Percentiles rank a stretch among this genome's conserved stretches.
These are phyloP conservation scores for Trifolium fragiferum DNA, from an alignment of 306 rosid genomes.

Conservation along the genomic window DNA sequence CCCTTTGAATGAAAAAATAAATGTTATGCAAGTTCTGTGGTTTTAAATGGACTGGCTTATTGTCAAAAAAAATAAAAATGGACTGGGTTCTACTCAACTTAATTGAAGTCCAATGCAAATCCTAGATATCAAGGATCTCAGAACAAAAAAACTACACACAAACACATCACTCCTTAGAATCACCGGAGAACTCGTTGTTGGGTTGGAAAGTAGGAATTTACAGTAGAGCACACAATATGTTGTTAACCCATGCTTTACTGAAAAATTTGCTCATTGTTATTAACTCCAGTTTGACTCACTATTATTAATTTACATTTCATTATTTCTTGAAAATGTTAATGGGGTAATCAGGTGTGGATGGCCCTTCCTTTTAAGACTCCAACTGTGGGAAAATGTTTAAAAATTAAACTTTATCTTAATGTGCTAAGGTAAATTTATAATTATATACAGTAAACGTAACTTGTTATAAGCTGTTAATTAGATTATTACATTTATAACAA, in stretches of 20 bases:
- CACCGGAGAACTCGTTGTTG: background rate
- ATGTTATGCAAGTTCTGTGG: too few species aligned
- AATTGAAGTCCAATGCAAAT: too few species aligned
- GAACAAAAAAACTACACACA: too few species aligned
- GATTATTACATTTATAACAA: conserved; percentile 28
- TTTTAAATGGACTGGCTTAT: too few species aligned
- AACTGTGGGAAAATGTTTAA: background rate
- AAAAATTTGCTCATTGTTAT: background rate
- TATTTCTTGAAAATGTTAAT: background rate
- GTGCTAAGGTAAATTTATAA: background rate
- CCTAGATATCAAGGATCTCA: too few species aligned
- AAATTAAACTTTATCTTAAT: background rate
- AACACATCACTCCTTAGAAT: background rate
- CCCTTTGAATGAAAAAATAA: too few species aligned
- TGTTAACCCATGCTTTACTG: background rate
- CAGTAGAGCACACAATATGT: background rate
- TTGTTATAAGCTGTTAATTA: conserved; percentile 9
- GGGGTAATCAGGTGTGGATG: background rate
- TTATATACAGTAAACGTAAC: background rate
- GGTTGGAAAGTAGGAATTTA: background rate
- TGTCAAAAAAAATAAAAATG: too few species aligned
- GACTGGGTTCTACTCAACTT: too few species aligned
- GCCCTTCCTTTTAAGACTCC: background rate
- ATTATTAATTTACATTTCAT: background rate
- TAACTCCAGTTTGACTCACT: background rate